Base-by-base conservation (phyloP, 2,329 filamentous ascomycete species). In the Esteya vermicola region DNA sequence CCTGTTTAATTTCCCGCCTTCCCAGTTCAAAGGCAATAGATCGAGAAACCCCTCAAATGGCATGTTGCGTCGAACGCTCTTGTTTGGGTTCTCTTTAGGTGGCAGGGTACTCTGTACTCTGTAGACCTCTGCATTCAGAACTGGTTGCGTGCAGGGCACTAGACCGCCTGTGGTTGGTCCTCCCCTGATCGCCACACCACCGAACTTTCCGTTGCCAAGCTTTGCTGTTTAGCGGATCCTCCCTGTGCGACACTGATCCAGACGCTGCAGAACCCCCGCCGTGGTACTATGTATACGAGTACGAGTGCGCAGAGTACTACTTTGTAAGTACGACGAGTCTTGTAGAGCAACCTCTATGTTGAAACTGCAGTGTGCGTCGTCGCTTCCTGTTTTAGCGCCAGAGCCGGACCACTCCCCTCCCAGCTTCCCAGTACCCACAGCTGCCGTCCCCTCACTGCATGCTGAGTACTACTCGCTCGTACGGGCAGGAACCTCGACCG, bases 21-120 rank as follows among this genome's bases (percentile, higher is more conserved):
- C 16, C 31, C 13, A n/a, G n/a, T n/a, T n/a, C n/a, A n/a, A n/a
- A 20, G 20, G 26, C 19, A 14, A 22, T 21, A 39, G 25, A 32
- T 33, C n/a, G n/a, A 13, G n/a, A 39, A 14, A 16, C 20, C 28
- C 21, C 22, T 14, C 14, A 18, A 33, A 39, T 39, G 28, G 28
- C 37, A 14, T 39, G 37, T 39, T 39, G 22, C 16, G 27, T 39
- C 27, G 37, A n/a, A 39, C 33, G 37, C 37, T 39, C n/a, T n/a
- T n/a, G n/a, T n/a, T n/a, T n/a, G n/a, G n/a, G n/a, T n/a, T n/a
- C n/a, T n/a, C n/a, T n/a, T n/a, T n/a, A n/a, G n/a, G n/a, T n/a
- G n/a, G n/a, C n/a, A n/a, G n/a, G n/a, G n/a, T n/a, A n/a, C n/a
- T n/a, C n/a, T n/a, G n/a, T n/a, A n/a, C n/a, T n/a, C n/a, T n/a